Base-by-base conservation (phyloP, 2,329 filamentous ascomycete species). In the Aureobasidium mangrovei region DNA sequence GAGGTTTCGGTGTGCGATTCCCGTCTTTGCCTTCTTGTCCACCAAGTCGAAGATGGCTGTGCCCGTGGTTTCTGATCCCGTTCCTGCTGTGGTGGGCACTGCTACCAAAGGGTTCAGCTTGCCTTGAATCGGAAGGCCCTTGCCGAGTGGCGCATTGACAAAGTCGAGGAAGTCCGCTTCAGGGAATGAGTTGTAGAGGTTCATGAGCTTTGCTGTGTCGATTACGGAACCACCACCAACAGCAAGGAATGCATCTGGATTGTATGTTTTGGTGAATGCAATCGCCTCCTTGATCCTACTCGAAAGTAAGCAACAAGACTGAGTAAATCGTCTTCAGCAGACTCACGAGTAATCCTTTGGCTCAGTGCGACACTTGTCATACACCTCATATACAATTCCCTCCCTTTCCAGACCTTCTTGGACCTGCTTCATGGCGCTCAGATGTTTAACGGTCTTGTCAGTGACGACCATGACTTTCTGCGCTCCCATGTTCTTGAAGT, bases 201-300 rank as follows among this genome's bases (percentile, higher is more conserved):
- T 98, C 91, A 98, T 97, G 55, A 98, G 78, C 72, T 98, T 98
- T 53, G 93, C 91, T 0, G 93, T 98, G 71, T 98, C 93, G 61
- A 98, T 98, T 60, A 97, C 93, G 38, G 89, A 95, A 36, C 93
- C 93, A 62, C 90, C 85, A 18, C 80, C 93, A 12, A 98, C 93
- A 26, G 93, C 93, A 12, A 98, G 78, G 68, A 95, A 96, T 2
- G 88, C 89, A 70, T 97, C 93, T 0, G 90, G 86, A 29, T 78
- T 71, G 67, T 89, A 88, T 0, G 85, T 83, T 62, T 91, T 91
- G 18, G 83, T 83, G 72, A 90, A 94, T 0, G 79, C 85, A 65
- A 98, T 96, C 5, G 93, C 93, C 59, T 94, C 86, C 63, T 87
- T 86, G 63, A 98, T 82, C 0, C 87, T 93, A 57, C 31, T 7